Base-by-base conservation (phyloP, 2,329 filamentous ascomycete species). In the Penicillium brasilianum region DNA sequence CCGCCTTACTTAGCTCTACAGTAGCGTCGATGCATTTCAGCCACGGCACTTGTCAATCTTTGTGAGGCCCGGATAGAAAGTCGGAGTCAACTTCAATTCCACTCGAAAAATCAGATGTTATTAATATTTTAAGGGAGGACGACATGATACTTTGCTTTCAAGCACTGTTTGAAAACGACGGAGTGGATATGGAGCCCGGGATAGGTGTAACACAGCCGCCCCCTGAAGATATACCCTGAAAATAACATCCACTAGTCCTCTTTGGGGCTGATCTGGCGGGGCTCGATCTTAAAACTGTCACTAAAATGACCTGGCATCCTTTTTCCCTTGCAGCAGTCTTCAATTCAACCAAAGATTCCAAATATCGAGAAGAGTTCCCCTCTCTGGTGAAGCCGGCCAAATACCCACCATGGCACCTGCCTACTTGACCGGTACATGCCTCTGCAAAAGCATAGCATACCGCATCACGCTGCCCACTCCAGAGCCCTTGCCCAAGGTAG, bases 401-500 rank as follows among this genome's bases (percentile, higher is more conserved):
- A n/a, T n/a, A n/a, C 30, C 51, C 7, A 55, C 6, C 37, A 55
- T 55, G 52, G 18, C 37, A 32, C 37, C 28, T 11, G 36, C 16
- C 2, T 34, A 32, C 28, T n/a, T 55, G 52, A 55, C 52, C 14
- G 52, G 52, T n/a, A 10, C 39, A 14, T 55, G 52, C 30, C 46
- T 57, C 8, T 57, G 55, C 44, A 39, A 51, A 5, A 51, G 30
- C 11, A 50, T 57, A 10, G 34, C 22, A 14, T 55, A 55, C 25
- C 52, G 52, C 37, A 55, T 55, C 16, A 34, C 37, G 20, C 9
- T 55, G n/a, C 52, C 52, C 28, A 20, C 37, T 11, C 25, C 52
- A 6, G 52, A 30, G 20, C 5, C 46, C n/a, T 20, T 49, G 22
- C 67, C 70, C 34, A 66, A 71, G 65, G 68, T 64, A 62, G 22